phyloP scores from a whole-genome alignment of 2,329 filamentous ascomycete genomes.

The Botrytis aclada region DNA sequence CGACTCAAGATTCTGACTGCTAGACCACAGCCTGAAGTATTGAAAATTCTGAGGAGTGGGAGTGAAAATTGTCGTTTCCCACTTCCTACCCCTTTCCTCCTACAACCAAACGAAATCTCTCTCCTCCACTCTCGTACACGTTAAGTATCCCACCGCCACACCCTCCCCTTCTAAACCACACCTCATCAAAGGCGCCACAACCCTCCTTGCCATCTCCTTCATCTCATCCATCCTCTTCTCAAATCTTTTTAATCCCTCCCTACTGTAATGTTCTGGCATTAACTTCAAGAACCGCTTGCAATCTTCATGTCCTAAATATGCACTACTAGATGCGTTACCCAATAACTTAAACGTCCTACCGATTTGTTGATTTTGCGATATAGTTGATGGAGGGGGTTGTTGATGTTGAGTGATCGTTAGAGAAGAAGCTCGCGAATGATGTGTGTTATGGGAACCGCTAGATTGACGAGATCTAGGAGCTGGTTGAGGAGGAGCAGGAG shows the following conservation, averaged over 20 bases:
- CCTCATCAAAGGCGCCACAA: conserved; percentile 81
- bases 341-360: conserved; percentile 77
- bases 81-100: neutral
- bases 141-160: conserved; percentile 57
- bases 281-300: conserved; percentile 88
- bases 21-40: neutral
- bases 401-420: conserved; percentile 14
- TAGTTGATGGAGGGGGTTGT: conserved; percentile 4
- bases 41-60: neutral
- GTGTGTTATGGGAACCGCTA: conserved; percentile 26
- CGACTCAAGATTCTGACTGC: neutral
- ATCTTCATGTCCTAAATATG: conserved; percentile 80
- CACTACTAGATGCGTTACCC: conserved; percentile 54
- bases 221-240: conserved; percentile 86
- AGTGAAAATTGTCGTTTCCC: neutral
- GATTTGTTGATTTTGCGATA: conserved; percentile 39
- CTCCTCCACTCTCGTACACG: conserved; percentile 60
- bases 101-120: conserved; percentile 58
- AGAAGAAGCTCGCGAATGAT: conserved; percentile 48
- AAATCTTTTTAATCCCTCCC: conserved; percentile 82
- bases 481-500: conserved; percentile 43
- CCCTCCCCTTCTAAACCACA: conserved; percentile 78
- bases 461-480: conserved; percentile 36
- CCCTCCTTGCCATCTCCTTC: conserved; percentile 76
- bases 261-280: conserved; percentile 74